Evolutionary conservation across 805 yeast species (phyloP).

Genomic region (Lachancea sp.): DNA sequence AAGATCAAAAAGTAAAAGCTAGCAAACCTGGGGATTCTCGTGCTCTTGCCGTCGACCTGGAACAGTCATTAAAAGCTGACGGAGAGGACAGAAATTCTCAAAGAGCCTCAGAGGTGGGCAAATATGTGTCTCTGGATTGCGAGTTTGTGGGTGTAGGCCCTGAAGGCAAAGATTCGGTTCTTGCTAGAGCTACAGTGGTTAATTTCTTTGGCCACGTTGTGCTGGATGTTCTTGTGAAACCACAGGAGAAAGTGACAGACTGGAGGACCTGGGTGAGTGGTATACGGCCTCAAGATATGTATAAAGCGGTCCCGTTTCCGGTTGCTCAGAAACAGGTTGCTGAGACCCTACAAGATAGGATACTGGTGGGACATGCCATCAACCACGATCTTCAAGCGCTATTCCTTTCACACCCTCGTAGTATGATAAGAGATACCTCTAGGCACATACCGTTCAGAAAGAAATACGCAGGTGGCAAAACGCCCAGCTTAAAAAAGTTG

Average conservation of each 20-base stretch:
- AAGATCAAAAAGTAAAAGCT: conserved; percentile 11
- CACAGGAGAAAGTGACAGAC: conserved; percentile 70
- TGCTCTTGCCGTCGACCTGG: conserved; percentile 4
- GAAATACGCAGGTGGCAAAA: conserved; percentile 51
- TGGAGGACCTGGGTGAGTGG: conserved; percentile 96
- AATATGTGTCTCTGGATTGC: conserved; percentile 79
- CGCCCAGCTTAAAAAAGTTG: conserved; percentile 67
- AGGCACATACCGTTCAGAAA: conserved; percentile 50
- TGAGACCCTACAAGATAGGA: conserved; percentile 45
- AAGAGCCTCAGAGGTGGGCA: conserved; percentile 50
- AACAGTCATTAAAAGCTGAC: not conserved
- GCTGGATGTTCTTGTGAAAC: conserved; percentile 69
- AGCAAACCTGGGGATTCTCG: conserved; percentile 7
- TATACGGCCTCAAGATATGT: conserved; percentile 63
- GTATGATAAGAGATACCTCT: conserved; percentile 68
- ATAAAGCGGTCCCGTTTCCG: conserved; percentile 56
- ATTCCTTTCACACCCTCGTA: conserved; percentile 58
- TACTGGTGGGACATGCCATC: conserved; percentile 81
- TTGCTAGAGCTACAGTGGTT: conserved; percentile 84
- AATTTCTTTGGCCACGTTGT: conserved; percentile 71
- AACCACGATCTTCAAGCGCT: conserved; percentile 71
- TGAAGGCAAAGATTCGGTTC: conserved; percentile 59
- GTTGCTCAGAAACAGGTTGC: conserved; percentile 57
- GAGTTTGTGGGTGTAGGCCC: conserved; percentile 91
- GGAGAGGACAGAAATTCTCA: conserved; percentile 6